These are phyloP conservation scores for Salix purpurea DNA, from an alignment of 345 rosid species.

Conservation along the genomic window DNA sequence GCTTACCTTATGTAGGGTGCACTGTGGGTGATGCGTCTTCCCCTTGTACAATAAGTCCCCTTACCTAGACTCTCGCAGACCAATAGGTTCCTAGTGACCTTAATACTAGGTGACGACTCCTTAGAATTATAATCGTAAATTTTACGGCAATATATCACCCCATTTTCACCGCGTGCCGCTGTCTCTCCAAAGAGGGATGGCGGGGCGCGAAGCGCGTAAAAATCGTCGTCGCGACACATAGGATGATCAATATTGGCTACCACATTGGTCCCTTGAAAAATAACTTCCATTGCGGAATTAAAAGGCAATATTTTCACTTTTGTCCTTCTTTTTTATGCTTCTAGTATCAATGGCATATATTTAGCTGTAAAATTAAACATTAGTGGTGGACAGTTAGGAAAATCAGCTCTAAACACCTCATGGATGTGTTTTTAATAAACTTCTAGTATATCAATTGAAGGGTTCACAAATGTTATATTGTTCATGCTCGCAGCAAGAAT, in stretches of 20 bases:
- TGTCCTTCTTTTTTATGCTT: conserved; percentile 5
- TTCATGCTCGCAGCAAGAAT: conserved; percentile 14
- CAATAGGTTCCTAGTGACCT: no score
- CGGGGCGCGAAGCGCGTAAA: no score
- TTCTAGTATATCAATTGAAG: conserved; percentile 2
- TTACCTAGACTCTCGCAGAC: no score
- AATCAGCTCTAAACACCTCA: not conserved
- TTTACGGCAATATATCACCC: no score
- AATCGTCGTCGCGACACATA: conserved; percentile 18
- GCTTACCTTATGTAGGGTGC: no score
- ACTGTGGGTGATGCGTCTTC: no score
- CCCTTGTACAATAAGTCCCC: no score
- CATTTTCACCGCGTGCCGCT: no score
- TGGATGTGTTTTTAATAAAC: conserved; percentile 12
- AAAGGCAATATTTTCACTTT: conserved; percentile 36
- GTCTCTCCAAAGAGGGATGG: no score
- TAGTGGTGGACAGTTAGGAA: conserved; percentile 5
- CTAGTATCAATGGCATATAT: not conserved
- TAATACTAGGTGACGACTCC: no score
- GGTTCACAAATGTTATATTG: conserved; percentile 12
- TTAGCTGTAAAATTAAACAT: conserved; percentile 8
- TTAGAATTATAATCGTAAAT: no score
- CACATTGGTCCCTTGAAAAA: conserved; percentile 59
- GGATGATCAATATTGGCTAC: conserved; percentile 57
- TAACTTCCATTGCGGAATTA: conserved; percentile 53